These are phyloP conservation scores for Pichia sp. DNA, from an alignment of 1,139 yeast genomes.

Conservation along the genomic window DNA sequence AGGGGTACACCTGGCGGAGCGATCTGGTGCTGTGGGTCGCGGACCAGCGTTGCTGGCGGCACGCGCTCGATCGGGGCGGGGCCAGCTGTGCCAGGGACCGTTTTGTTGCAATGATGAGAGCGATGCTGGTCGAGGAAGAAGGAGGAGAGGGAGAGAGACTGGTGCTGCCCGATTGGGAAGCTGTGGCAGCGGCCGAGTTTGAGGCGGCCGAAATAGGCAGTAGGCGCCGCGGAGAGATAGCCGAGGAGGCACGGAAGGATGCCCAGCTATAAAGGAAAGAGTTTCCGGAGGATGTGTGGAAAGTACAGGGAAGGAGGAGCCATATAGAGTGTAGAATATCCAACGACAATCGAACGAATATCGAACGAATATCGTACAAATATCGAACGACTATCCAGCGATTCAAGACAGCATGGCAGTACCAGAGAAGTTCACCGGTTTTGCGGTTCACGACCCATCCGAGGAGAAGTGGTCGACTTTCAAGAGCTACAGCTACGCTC, in stretches of 20 bases:
- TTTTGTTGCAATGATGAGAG: background rate
- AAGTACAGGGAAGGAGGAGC: background rate
- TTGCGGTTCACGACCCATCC: slow-evolving; percentile 33
- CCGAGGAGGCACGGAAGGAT: too few relatives aligned
- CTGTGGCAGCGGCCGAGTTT: background rate
- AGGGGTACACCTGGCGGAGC: slow-evolving; percentile 35
- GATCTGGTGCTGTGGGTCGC: slow-evolving; percentile 37
- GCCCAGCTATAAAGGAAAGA: too few relatives aligned
- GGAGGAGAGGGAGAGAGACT: background rate
- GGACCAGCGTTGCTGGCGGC: background rate
- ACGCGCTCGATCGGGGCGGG: background rate
- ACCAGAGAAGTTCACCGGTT: slow-evolving; percentile 38
- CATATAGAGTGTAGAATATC: background rate
- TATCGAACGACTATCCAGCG: background rate
- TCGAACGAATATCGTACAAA: background rate
- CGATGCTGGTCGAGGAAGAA: background rate
- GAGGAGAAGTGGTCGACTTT: slow-evolving; percentile 37
- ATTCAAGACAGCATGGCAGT: slow-evolving; percentile 13
- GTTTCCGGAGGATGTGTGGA: background rate
- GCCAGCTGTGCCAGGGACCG: background rate
- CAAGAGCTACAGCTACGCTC: slow-evolving; percentile 32
- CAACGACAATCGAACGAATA: background rate
- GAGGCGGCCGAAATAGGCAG: background rate
- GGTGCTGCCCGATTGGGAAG: slow-evolving; percentile 8
- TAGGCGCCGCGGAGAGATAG: background rate